Evolutionary conservation across 2,329 filamentous ascomycete genomes (phyloP).

Genomic region (Pseudohalonectria lignicola): DNA sequence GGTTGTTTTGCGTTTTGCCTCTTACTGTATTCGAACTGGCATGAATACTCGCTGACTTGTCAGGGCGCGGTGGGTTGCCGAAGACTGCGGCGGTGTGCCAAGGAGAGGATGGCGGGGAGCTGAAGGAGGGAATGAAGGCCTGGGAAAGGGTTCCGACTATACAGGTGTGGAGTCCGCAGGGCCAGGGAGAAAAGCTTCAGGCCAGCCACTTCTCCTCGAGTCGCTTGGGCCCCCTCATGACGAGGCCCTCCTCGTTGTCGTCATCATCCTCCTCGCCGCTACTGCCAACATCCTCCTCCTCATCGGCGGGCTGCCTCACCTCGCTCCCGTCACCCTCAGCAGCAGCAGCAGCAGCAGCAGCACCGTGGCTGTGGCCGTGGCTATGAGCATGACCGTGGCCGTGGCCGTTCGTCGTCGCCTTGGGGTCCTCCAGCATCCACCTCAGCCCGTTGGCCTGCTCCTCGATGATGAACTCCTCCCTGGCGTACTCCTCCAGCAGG

Average conservation of each 20-base stretch:
- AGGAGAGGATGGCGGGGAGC: too few species aligned
- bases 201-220: constrained; percentile 51
- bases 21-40: too few species aligned
- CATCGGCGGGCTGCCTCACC: constrained; percentile 6
- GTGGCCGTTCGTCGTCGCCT: constrained; percentile 15
- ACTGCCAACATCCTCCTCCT: constrained; percentile 20
- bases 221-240: constrained; percentile 45
- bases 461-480: constrained; percentile 88
- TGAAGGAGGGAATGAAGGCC: too few species aligned
- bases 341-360: too few species aligned
- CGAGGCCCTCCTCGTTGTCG: constrained; percentile 44
- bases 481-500: constrained; percentile 85
- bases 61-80: too few species aligned
- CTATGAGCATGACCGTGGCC: constrained; percentile 4
- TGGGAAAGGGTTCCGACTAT: too few species aligned
- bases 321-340: not conserved
- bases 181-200: too few species aligned
- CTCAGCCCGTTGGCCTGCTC: constrained; percentile 87
- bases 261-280: constrained; percentile 31
- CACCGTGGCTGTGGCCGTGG: constrained; percentile 5
- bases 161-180: too few species aligned
- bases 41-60: too few species aligned
- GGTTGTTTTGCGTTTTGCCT: too few species aligned
- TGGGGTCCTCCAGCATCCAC: constrained; percentile 65
- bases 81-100: too few species aligned